A percentile compares a stretch with the other conserved stretches of the same genome.
These are phyloP conservation scores for Cyberlindnera maritima DNA, from an alignment of 805 yeast genomes.

Conservation along the genomic window DNA sequence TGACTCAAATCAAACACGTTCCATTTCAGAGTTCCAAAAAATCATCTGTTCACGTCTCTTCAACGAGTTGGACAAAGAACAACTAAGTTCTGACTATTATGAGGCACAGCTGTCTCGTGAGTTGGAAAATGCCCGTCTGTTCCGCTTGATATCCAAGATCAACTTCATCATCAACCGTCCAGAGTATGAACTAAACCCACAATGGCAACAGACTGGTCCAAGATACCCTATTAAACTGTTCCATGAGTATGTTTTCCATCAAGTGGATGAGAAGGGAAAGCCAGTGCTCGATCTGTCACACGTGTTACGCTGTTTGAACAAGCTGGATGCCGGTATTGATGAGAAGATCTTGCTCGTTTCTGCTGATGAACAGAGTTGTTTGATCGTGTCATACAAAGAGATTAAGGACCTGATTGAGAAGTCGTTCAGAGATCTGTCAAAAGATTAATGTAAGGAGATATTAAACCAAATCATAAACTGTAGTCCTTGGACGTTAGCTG, in stretches of 20 bases:
- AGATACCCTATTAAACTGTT: conserved; percentile 72
- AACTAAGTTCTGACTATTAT: conserved; percentile 51
- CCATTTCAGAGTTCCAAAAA: conserved; percentile 34
- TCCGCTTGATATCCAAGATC: conserved; percentile 77
- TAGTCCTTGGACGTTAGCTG: no score
- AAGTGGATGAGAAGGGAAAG: conserved; percentile 70
- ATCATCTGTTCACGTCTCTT: conserved; percentile 45
- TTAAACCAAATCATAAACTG: no score
- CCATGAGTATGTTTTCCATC: conserved; percentile 83
- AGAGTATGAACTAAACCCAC: conserved; percentile 50
- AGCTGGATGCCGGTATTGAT: conserved; percentile 87
- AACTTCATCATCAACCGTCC: conserved; percentile 77
- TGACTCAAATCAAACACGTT: conserved; percentile 18
- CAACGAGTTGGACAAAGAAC: conserved; percentile 46
- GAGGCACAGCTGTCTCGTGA: conserved; percentile 67
- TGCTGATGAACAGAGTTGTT: conserved; percentile 80
- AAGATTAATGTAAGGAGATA: conserved; percentile 8
- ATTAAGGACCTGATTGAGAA: conserved; percentile 67
- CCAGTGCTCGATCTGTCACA: conserved; percentile 82
- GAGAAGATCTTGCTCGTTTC: conserved; percentile 80
- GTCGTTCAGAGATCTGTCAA: conserved; percentile 52
- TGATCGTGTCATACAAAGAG: conserved; percentile 83
- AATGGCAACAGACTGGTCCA: conserved; percentile 75
- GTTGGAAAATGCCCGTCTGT: conserved; percentile 83
- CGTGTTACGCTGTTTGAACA: conserved; percentile 75